Evolutionary conservation across 83 land plant genomes (phyloP), one percentile per base, ranked within the genome.

Genomic region (Thuja plicata): DNA sequence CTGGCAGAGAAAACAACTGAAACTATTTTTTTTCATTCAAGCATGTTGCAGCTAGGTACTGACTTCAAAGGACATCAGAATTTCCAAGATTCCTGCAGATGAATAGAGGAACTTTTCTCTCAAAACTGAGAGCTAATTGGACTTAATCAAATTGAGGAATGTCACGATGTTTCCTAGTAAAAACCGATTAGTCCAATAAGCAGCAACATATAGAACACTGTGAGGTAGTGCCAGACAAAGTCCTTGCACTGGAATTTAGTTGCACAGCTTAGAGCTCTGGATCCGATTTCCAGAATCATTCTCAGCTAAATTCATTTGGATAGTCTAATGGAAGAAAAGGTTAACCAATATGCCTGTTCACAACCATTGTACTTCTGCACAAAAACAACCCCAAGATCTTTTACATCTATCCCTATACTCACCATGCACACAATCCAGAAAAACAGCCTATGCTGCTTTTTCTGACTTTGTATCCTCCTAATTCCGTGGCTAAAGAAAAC

Each of bases 1-100:
- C n/a, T n/a, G 52, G 55, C 50, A 38, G 24, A 60, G 70, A 35
- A 62, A 41, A 66, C 89, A 89, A 70, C 55, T 83, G 34, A 46
- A 83, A 46, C 54, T 83, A 12, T 46, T 81, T 76, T 43, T 43
- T 43, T 45, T 34, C n/a, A 3, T 83, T 46, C 35, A 46, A 83
- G 52, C 15, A 46, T 12, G 35, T n/a, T 46, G 27, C 34, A 46
- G 50, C 32, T 83, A 15, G 5, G 34, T 11, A 27, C 43, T 83
- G 3, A 15, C n/a, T 46, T 45, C 34, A 83, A 46, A 83, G 55
- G 10, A 38, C 43, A 46, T 83, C 55, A 83, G 55, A 46, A 46
- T 27, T n/a, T n/a, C 41, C 41, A 45, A 83, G 34, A 83, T n/a
- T 48, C 52, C 85, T 46, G 19, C 55, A 83, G 15, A 83, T 43